Evolutionary conservation across 1,284 basidiomycete species (phyloP).

Genomic region (Phylloboletellus chloephorus): DNA sequence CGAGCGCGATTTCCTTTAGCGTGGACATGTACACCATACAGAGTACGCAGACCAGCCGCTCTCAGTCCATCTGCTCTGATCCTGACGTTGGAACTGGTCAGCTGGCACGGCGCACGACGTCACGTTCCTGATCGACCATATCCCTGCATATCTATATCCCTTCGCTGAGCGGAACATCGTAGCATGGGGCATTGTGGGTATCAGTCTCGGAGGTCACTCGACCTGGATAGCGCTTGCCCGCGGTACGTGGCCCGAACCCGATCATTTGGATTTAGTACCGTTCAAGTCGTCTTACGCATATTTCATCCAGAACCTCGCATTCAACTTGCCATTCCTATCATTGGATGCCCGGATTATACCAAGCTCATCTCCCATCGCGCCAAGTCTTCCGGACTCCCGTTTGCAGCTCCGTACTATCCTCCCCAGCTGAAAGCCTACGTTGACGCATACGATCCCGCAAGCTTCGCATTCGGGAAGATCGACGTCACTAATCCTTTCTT

Average conservation of each 20-base stretch:
- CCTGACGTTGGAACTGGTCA: constrained; percentile 25
- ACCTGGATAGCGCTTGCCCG: constrained; percentile 66
- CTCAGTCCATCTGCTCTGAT: neutral
- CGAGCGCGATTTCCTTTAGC: constrained; percentile 32
- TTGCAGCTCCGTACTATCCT: constrained; percentile 57
- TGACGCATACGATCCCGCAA: constrained; percentile 40
- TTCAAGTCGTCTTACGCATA: neutral
- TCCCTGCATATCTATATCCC: constrained; percentile 76
- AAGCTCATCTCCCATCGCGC: constrained; percentile 61
- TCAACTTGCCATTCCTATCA: constrained; percentile 67
- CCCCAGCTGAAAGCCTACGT: constrained; percentile 47
- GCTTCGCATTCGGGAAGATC: constrained; percentile 34
- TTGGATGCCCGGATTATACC: constrained; percentile 75
- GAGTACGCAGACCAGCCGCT: constrained; percentile 32
- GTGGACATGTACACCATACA: constrained; percentile 74
- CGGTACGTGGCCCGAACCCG: constrained; percentile 37
- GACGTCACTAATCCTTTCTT: constrained; percentile 52
- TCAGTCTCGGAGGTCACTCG: constrained; percentile 75
- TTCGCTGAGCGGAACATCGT: constrained; percentile 56
- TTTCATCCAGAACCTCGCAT: constrained; percentile 56
- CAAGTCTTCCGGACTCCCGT: constrained; percentile 36
- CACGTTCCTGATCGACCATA: constrained; percentile 76
- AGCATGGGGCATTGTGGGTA: constrained; percentile 66
- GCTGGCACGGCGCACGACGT: constrained; percentile 75
- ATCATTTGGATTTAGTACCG: neutral